Conservation (phyloP, 306 rosid genomes). For the Benincasa hispida region DNA sequence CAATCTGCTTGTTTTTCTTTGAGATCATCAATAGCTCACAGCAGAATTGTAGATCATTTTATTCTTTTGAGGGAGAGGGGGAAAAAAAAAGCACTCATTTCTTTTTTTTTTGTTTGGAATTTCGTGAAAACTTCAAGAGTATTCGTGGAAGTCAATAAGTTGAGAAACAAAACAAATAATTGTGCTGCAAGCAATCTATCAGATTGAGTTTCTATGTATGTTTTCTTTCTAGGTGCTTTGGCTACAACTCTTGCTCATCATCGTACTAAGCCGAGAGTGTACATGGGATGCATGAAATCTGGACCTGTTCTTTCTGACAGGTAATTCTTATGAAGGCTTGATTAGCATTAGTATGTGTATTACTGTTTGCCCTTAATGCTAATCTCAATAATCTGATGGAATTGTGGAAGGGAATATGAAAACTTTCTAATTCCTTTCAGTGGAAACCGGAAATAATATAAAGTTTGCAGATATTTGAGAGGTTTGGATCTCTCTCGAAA, state of each 20-base stretch:
- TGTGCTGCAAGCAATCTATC: too few species aligned
- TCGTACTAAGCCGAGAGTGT: slow-evolving; percentile 1
- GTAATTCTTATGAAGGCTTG: not conserved
- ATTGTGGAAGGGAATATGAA: not conserved
- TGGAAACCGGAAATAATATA: not conserved
- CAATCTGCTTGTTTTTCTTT: not conserved
- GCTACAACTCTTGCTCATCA: not conserved
- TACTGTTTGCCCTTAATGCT: not conserved
- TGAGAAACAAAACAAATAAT: too few species aligned
- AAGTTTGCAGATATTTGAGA: not conserved
- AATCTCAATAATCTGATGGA: not conserved
- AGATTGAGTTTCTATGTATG: not conserved
- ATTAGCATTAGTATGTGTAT: not conserved
- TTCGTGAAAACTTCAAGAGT: too few species aligned
- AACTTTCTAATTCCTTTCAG: not conserved
- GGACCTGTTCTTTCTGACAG: slow-evolving; percentile 5
- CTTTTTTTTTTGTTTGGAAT: too few species aligned
- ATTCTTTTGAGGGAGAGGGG: not conserved
- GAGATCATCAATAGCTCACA: not conserved
- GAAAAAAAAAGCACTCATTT: too few species aligned
- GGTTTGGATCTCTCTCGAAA: not conserved
- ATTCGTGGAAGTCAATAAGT: too few species aligned
- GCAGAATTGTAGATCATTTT: not conserved
- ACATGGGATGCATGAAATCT: slow-evolving; percentile 6
- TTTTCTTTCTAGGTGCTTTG: not conserved